Conservation (phyloP, 1,284 basidiomycete genomes). For the Austroboletus niveus region DNA sequence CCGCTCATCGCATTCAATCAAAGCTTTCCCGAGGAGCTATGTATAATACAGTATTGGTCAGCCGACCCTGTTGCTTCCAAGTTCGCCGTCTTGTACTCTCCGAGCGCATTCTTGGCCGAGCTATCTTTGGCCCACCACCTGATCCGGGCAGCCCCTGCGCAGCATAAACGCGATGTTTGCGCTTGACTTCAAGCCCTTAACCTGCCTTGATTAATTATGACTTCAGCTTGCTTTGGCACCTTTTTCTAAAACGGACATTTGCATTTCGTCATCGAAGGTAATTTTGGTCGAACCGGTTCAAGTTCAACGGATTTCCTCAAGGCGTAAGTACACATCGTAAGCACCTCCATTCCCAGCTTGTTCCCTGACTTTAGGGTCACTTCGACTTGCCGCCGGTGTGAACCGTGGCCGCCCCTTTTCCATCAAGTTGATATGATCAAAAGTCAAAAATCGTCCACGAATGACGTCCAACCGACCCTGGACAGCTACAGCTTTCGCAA, state of each 20-base stretch:
- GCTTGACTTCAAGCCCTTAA: no score
- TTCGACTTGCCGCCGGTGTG: neutral
- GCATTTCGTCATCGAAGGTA: neutral
- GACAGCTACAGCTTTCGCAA: neutral
- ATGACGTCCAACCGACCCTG: conserved; percentile 2
- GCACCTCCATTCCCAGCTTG: no score
- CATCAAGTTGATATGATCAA: neutral
- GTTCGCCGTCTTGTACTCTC: neutral
- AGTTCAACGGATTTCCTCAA: neutral
- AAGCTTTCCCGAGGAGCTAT: neutral
- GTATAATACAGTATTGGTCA: neutral
- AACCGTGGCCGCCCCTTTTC: neutral
- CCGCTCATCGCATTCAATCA: no score
- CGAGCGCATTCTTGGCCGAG: neutral
- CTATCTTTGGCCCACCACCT: neutral
- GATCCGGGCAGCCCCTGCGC: no score
- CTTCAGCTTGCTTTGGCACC: neutral
- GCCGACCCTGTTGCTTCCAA: neutral
- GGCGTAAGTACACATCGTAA: no score
- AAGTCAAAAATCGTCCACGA: neutral
- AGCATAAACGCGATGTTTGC: neutral
- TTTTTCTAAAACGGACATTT: neutral
- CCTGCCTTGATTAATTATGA: no score
- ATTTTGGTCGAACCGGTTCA: neutral
- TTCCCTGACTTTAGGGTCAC: neutral